Conservation (phyloP, 2,329 filamentous ascomycete genomes). For the Aspergillus sp. region DNA sequence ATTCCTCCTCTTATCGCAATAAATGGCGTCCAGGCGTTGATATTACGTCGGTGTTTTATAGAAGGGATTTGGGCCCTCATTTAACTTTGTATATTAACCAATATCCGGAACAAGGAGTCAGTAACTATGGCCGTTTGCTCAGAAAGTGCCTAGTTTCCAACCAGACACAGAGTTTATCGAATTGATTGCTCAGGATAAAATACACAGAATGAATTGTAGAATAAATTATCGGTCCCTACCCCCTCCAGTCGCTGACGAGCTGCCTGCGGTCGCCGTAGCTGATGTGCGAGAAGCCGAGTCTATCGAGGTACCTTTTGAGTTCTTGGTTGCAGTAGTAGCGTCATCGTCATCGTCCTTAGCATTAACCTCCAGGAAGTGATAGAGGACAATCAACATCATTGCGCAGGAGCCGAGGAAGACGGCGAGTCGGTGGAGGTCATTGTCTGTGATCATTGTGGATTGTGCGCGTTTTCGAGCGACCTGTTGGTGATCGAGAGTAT, state of each 20-base stretch:
- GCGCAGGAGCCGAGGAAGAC: slow-evolving; percentile 87
- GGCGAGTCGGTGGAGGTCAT: slow-evolving; percentile 84
- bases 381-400: slow-evolving; percentile 90
- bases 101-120: neutral
- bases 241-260: slow-evolving; percentile 14
- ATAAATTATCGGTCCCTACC: slow-evolving; percentile 17
- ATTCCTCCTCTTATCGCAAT: neutral
- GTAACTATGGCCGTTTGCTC: no score
- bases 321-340: slow-evolving; percentile 13
- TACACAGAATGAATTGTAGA: neutral
- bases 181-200: neutral
- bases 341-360: slow-evolving; percentile 55
- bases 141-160: neutral
- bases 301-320: slow-evolving; percentile 8
- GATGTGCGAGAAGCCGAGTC: slow-evolving; percentile 5
- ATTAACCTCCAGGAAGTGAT: slow-evolving; percentile 96
- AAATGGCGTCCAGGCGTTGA: neutral
- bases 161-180: neutral
- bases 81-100: neutral
- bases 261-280: slow-evolving; percentile 14
- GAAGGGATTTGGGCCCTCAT: neutral
- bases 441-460: slow-evolving; percentile 86
- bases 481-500: neutral
- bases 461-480: neutral
- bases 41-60: neutral